phyloP scores from a whole-genome alignment of 257 asterid genomes.

The Nicotiana knightiana region DNA sequence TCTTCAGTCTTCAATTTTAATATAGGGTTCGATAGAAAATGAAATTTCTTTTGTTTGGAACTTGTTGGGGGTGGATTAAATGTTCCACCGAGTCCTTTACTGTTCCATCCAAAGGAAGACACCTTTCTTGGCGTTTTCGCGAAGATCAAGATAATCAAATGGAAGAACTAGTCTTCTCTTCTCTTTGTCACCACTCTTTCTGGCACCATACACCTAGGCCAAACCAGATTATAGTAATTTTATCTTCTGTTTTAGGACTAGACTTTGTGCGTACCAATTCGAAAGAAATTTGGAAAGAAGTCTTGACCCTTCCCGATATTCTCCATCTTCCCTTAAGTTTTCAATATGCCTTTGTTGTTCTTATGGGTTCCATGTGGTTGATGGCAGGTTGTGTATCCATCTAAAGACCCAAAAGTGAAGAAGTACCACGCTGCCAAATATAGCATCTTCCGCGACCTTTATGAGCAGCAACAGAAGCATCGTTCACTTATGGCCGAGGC shows the following conservation, averaged over 20 bases:
- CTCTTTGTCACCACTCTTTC: background rate
- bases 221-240: background rate
- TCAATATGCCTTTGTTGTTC: background rate
- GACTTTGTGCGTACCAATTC: background rate
- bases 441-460: constrained; percentile 67
- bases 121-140: too few species aligned
- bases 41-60: background rate
- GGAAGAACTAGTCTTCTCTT: background rate
- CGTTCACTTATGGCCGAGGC: constrained; percentile 73
- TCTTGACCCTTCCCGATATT: background rate
- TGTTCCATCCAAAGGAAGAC: too few species aligned
- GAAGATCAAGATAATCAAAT: background rate
- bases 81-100: background rate
- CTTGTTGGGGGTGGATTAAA: background rate
- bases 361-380: background rate
- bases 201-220: background rate
- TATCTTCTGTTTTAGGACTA: background rate
- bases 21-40: background rate
- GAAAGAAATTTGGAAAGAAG: background rate
- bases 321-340: background rate
- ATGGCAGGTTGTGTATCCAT: constrained; percentile 71
- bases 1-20: background rate
- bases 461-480: constrained; percentile 70
- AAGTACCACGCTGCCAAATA: constrained; percentile 87
- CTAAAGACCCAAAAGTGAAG: constrained; percentile 57